Conservation (phyloP, 2,329 filamentous ascomycete species). For the Dothistroma septosporum region DNA sequence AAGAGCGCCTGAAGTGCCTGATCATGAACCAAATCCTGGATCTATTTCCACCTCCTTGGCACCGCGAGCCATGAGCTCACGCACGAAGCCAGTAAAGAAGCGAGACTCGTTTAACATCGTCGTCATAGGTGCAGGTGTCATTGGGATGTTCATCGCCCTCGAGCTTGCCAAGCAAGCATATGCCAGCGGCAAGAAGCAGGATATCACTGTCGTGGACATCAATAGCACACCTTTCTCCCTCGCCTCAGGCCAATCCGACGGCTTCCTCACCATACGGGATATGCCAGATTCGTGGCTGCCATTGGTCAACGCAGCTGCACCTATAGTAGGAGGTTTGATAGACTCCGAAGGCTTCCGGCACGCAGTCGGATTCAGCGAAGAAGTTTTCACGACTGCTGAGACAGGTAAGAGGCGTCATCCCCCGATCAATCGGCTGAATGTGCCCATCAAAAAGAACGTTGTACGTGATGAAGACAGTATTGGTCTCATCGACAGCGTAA, state of each 20-base stretch:
- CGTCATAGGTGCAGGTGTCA: conserved; percentile 26
- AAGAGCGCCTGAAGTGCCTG: not conserved
- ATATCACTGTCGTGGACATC: conserved; percentile 27
- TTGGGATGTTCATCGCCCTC: conserved; percentile 25
- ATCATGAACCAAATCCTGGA: not conserved
- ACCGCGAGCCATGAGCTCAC: not conserved
- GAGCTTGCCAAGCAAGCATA: conserved; percentile 21
- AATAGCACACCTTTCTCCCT: conserved; percentile 11
- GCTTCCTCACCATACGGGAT: conserved; percentile 17
- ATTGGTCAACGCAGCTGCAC: conserved; percentile 9
- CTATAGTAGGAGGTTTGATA: conserved; percentile 16
- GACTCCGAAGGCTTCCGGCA: not conserved
- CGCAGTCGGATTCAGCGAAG: not conserved
- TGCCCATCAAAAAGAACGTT: not conserved
- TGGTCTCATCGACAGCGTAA: conserved; percentile 8
- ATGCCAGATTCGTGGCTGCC: conserved; percentile 6
- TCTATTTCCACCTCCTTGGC: not conserved
- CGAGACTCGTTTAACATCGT: conserved; percentile 14
- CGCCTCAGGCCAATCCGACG: conserved; percentile 20
- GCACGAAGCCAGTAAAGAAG: conserved; percentile 2
- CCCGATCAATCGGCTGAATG: not conserved
- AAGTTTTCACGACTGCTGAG: not conserved
- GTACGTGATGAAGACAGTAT: not conserved
- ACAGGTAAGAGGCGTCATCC: not conserved
- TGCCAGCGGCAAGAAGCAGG: conserved; percentile 9